A percentile compares a stretch with the other conserved stretches of the same genome.
Evolutionary conservation across 805 yeast species (phyloP).

Genomic region (Wickerhamomyces strasburgensis): DNA sequence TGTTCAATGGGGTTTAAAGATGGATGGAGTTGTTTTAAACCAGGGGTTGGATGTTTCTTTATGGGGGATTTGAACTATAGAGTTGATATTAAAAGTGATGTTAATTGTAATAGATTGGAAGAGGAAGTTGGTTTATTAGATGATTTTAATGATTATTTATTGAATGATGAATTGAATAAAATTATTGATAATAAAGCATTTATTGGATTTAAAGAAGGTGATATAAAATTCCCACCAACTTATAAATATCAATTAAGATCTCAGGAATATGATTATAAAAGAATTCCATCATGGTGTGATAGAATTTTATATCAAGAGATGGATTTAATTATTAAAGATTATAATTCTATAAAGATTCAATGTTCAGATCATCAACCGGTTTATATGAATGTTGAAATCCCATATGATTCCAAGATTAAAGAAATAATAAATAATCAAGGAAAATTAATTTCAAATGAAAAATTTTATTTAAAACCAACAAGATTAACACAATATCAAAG

Average conservation of each 20-base stretch:
- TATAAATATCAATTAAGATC: constrained; percentile 60
- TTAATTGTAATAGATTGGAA: too few species aligned
- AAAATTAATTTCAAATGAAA: too few species aligned
- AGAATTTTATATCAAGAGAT: constrained; percentile 60
- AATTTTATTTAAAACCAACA: constrained; percentile 2
- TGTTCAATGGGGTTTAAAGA: constrained; percentile 54
- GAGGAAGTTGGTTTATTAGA: constrained; percentile 4
- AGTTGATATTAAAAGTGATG: too few species aligned
- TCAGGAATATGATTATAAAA: constrained; percentile 43
- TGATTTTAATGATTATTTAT: constrained; percentile 11
- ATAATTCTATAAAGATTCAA: too few species aligned
- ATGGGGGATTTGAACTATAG: constrained; percentile 89
- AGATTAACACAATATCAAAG: constrained; percentile 3
- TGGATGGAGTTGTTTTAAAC: constrained; percentile 43
- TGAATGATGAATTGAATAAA: constrained; percentile 32
- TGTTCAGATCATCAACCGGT: constrained; percentile 86
- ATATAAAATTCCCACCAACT: constrained; percentile 70
- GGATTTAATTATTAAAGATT: constrained; percentile 25
- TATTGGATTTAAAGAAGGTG: constrained; percentile 60
- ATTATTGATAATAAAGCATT: constrained; percentile 40
- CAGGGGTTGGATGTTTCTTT: constrained; percentile 56
- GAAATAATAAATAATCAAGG: neutral
- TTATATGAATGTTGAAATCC: constrained; percentile 35
- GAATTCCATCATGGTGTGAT: constrained; percentile 91
- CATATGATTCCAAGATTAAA: neutral